A percentile compares a stretch with the other conserved stretches of the same genome.
phyloP scores from a whole-genome alignment of 2,329 filamentous ascomycete species.

The Fusarium sp. region DNA sequence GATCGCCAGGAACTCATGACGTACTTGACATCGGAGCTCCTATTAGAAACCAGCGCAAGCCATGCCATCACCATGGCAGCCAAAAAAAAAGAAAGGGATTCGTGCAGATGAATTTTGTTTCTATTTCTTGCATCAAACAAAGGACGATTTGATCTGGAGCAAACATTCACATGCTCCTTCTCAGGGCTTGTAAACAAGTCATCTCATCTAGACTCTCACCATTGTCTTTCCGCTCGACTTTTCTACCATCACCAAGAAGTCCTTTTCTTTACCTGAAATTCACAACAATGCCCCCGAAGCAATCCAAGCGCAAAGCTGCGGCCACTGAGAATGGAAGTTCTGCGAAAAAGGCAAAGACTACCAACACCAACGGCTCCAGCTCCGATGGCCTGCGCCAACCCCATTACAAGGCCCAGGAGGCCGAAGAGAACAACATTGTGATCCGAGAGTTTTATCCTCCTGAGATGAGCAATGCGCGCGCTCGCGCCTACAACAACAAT shows the following conservation, averaged over 20 bases:
- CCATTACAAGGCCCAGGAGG: slow-evolving; percentile 59
- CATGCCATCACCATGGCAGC: slow-evolving; percentile 42
- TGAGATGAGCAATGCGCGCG: slow-evolving; percentile 87
- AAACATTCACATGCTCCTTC: slow-evolving; percentile 16
- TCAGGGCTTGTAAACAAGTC: neutral
- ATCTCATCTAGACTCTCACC: neutral
- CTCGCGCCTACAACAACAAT: slow-evolving; percentile 77
- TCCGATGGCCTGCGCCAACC: slow-evolving; percentile 56
- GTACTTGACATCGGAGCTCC: slow-evolving; percentile 47
- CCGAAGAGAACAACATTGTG: slow-evolving; percentile 71
- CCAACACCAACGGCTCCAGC: slow-evolving; percentile 37
- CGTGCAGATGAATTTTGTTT: neutral
- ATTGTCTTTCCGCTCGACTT: neutral
- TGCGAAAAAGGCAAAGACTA: slow-evolving; percentile 51
- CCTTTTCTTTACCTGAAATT: slow-evolving; percentile 1
- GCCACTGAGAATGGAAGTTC: slow-evolving; percentile 35
- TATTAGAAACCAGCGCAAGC: slow-evolving; percentile 15
- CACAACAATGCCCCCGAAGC: slow-evolving; percentile 46
- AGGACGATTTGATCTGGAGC: neutral
- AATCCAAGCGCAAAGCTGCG: slow-evolving; percentile 47
- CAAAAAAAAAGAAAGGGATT: slow-evolving; percentile 20
- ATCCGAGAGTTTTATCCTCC: slow-evolving; percentile 83
- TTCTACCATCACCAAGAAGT: neutral
- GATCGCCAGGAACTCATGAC: slow-evolving; percentile 50
- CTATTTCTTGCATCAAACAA: neutral